Evolutionary conservation across 352 stramenopile genomes (phyloP).

Genomic region (Globisporangium abappressorium): DNA sequence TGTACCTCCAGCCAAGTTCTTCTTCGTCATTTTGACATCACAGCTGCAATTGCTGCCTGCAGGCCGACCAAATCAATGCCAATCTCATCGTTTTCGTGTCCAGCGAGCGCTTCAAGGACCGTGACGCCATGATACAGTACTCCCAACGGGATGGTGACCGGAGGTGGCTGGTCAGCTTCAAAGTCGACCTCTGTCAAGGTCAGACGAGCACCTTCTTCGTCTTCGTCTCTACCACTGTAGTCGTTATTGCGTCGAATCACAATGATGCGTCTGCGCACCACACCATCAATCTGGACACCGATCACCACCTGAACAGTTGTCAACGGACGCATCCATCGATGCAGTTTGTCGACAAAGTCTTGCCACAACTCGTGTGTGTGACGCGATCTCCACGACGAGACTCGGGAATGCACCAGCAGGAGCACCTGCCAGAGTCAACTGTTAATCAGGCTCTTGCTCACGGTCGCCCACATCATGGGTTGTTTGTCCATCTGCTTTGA

Average conservation of each 20-base stretch:
- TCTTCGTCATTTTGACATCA: no score
- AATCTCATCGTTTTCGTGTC: not conserved
- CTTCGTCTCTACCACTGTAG: no score
- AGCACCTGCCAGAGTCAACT: not conserved
- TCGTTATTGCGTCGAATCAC: not conserved
- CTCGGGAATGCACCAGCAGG: not conserved
- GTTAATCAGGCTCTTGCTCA: not conserved
- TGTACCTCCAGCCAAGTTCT: no score
- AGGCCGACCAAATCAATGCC: not conserved
- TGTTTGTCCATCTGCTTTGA: not conserved
- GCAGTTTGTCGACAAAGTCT: not conserved
- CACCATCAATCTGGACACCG: not conserved
- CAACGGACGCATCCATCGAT: not conserved
- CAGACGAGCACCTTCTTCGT: no score
- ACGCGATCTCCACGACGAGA: not conserved
- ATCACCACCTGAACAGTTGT: conserved; percentile 1
- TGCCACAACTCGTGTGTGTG: not conserved
- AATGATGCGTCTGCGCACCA: not conserved
- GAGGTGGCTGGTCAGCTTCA: not conserved
- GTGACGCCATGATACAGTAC: not conserved
- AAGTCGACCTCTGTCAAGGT: not conserved
- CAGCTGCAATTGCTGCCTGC: not conserved
- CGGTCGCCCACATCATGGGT: not conserved
- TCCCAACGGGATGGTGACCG: not conserved
- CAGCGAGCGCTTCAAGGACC: not conserved